These are phyloP conservation scores for Phytophthora pluvialis DNA, from an alignment of 352 stramenopile species.

Conservation along the genomic window DNA sequence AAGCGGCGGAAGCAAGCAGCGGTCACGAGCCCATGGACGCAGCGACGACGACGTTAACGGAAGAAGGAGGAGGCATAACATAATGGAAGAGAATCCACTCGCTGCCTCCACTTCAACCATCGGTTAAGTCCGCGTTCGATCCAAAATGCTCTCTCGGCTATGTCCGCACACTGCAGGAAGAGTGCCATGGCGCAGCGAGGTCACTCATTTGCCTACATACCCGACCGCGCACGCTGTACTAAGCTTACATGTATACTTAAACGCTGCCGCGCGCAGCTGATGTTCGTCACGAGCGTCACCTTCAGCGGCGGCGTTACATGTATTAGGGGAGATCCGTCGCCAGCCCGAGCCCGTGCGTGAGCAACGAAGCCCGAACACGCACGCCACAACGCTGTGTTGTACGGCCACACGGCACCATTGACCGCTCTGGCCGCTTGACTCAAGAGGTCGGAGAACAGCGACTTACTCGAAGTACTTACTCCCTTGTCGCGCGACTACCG, in stretches of 20 bases:
- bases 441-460: constrained; percentile 6
- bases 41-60: neutral
- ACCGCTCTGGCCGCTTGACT: constrained; percentile 24
- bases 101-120: constrained; percentile 3
- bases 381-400: neutral
- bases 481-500: constrained; percentile 6
- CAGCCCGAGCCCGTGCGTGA: too few relatives aligned
- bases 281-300: too few relatives aligned
- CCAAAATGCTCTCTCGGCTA: neutral
- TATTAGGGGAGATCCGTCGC: too few relatives aligned
- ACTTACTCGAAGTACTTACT: neutral
- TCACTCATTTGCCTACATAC: neutral
- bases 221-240: too few relatives aligned
- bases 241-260: too few relatives aligned
- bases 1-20: neutral
- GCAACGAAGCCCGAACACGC: neutral
- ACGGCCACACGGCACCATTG: neutral
- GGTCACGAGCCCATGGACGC: neutral
- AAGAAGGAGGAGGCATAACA: too few relatives aligned
- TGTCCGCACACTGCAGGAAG: constrained; percentile 8
- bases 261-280: too few relatives aligned
- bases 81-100: constrained; percentile 6
- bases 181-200: neutral
- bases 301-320: too few relatives aligned
- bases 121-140: neutral